Evolutionary conservation across 805 yeast species (phyloP).

Genomic region (Hanseniaspora occidentalis): DNA sequence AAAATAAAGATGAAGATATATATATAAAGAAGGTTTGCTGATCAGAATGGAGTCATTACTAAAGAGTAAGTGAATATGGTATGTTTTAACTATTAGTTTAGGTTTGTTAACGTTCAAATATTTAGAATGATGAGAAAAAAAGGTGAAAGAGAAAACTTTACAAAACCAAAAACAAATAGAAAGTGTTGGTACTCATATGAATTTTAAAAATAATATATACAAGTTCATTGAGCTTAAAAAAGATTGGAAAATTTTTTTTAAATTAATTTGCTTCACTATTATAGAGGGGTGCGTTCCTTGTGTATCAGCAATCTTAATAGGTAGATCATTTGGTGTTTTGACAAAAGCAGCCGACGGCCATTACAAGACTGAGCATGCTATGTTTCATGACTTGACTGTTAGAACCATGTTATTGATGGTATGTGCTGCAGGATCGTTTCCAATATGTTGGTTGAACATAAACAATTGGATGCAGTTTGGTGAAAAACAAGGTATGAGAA

Average conservation of each 20-base stretch:
- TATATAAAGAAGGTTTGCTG: too few species aligned
- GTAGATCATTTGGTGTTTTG: conserved; percentile 43
- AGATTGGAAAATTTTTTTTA: conserved; percentile 16
- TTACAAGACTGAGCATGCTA: conserved; percentile 20
- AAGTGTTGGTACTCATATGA: not conserved
- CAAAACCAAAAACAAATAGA: not conserved
- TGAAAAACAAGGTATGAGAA: conserved; percentile 50
- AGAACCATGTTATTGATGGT: conserved; percentile 31
- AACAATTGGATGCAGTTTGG: conserved; percentile 58
- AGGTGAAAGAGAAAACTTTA: too few species aligned
- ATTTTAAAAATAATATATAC: conserved; percentile 11
- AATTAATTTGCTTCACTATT: conserved; percentile 29
- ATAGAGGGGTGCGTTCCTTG: conserved; percentile 49
- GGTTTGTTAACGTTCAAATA: too few species aligned
- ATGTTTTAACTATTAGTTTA: too few species aligned
- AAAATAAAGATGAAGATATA: too few species aligned
- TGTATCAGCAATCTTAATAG: conserved; percentile 50
- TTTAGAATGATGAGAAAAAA: too few species aligned
- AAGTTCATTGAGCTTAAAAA: conserved; percentile 11
- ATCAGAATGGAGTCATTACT: too few species aligned
- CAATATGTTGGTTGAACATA: conserved; percentile 42
- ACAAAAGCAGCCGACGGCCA: conserved; percentile 24
- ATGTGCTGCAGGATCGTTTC: conserved; percentile 34
- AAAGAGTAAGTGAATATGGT: too few species aligned
- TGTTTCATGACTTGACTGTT: conserved; percentile 27